A percentile compares a stretch with the other conserved stretches of the same genome.
phyloP scores from a whole-genome alignment of 2,329 filamentous ascomycete species.

The Ascochyta rabiei region DNA sequence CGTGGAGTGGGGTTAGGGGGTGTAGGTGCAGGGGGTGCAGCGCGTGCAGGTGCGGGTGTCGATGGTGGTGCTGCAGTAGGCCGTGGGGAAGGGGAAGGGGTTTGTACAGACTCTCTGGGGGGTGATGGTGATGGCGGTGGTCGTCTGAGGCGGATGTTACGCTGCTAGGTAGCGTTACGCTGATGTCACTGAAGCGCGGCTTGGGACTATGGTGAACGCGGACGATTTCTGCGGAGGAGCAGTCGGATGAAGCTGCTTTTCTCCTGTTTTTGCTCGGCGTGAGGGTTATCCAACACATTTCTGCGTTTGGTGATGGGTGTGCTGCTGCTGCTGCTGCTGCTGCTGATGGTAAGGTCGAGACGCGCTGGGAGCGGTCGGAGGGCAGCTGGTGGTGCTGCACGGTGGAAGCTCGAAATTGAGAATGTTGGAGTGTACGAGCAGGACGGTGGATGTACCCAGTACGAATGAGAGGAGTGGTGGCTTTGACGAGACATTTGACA shows the following conservation, averaged over 20 bases:
- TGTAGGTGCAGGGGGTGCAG: constrained; percentile 37
- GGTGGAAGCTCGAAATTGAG: constrained; percentile 29
- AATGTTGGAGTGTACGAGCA: constrained; percentile 28
- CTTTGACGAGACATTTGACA: constrained; percentile 29
- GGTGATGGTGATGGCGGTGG: constrained; percentile 7
- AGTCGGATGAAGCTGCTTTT: constrained; percentile 11
- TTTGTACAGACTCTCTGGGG: constrained; percentile 14
- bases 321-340: not conserved
- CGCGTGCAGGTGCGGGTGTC: constrained; percentile 26
- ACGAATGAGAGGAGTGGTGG: constrained; percentile 22
- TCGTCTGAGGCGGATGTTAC: constrained; percentile 4
- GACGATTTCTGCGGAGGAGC: constrained; percentile 32
- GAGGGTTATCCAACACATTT: constrained; percentile 45
- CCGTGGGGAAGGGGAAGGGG: constrained; percentile 27
- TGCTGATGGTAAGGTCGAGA: too few relatives aligned
- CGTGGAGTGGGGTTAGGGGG: constrained; percentile 25
- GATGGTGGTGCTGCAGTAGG: constrained; percentile 23
- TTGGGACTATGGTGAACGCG: constrained; percentile 32
- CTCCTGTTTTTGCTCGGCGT: constrained; percentile 31
- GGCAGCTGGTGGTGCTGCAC: constrained; percentile 28
- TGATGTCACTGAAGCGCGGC: constrained; percentile 31
- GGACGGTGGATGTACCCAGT: constrained; percentile 25
- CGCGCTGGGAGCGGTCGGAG: constrained; percentile 28
- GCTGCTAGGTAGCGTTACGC: constrained; percentile 29
- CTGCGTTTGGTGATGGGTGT: not conserved